These are phyloP conservation scores for Raphanus sativus DNA, from an alignment of 345 rosid genomes.

Conservation along the genomic window DNA sequence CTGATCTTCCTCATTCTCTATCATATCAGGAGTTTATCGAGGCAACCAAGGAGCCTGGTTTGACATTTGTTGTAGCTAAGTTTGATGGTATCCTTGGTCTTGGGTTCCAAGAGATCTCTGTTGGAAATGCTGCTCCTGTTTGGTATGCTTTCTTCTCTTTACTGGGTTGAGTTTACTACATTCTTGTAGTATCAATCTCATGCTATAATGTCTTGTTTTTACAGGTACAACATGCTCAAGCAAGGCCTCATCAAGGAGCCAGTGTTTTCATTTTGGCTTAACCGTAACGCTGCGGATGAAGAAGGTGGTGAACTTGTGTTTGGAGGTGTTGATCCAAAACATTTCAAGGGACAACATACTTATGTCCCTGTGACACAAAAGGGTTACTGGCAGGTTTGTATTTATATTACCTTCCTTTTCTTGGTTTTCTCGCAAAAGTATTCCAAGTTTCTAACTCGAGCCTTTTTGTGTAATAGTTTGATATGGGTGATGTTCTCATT, in stretches of 20 bases:
- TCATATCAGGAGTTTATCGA: slow-evolving; percentile 79
- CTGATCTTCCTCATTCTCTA: not conserved
- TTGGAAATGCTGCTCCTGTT: slow-evolving; percentile 74
- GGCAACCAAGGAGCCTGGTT: slow-evolving; percentile 88
- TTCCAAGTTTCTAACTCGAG: slow-evolving; percentile 11
- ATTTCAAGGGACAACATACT: slow-evolving; percentile 85
- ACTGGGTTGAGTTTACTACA: slow-evolving; percentile 1
- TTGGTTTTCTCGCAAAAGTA: not conserved
- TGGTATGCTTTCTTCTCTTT: slow-evolving; percentile 52
- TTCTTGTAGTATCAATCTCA: slow-evolving; percentile 9
- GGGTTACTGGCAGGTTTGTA: slow-evolving; percentile 96
- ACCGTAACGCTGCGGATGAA: slow-evolving; percentile 70
- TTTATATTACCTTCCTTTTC: slow-evolving; percentile 10
- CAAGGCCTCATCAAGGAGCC: slow-evolving; percentile 86
- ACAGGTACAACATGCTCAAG: slow-evolving; percentile 84
- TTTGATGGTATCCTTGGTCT: slow-evolving; percentile 98
- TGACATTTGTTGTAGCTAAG: slow-evolving; percentile 76
- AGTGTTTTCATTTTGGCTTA: slow-evolving; percentile 95
- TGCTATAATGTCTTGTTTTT: slow-evolving; percentile 11
- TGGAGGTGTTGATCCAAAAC: slow-evolving; percentile 88
- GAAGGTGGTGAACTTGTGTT: slow-evolving; percentile 93
- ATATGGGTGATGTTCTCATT: slow-evolving; percentile 91
- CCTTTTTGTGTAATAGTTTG: slow-evolving; percentile 50
- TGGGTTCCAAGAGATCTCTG: slow-evolving; percentile 89
- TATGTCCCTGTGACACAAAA: slow-evolving; percentile 85